phyloP scores from a whole-genome alignment of 257 asterid species.

The Euphrasia confusa region DNA sequence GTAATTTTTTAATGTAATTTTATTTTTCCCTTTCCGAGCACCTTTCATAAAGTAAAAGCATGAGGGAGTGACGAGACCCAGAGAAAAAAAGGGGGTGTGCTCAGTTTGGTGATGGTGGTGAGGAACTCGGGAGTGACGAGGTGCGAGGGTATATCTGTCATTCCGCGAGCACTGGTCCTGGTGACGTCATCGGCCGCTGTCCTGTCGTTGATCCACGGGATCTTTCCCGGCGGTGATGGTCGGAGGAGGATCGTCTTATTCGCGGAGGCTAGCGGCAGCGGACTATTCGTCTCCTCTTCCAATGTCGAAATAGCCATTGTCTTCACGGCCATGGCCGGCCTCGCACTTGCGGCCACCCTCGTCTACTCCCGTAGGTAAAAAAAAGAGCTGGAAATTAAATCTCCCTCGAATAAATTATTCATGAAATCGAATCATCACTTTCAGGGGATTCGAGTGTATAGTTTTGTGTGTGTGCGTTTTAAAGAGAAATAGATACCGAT shows the following conservation, averaged over 20 bases:
- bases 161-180: conserved; percentile 17
- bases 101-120: conserved; percentile 44
- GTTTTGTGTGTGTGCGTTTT: conserved; percentile 14
- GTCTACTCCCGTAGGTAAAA: conserved; percentile 70
- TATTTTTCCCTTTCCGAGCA: too few species aligned
- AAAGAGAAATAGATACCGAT: conserved; percentile 13
- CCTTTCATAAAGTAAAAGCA: conserved; percentile 19
- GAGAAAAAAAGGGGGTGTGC: conserved; percentile 18
- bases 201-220: conserved; percentile 39
- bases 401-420: conserved; percentile 6
- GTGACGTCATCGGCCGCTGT: conserved; percentile 27
- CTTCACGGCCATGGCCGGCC: conserved; percentile 75
- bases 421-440: conserved; percentile 16
- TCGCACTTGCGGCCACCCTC: conserved; percentile 66
- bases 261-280: conserved; percentile 46
- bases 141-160: conserved; percentile 28
- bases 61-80: conserved; percentile 20
- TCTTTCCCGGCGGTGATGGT: conserved; percentile 56
- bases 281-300: conserved; percentile 27
- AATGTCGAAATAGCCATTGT: conserved; percentile 67
- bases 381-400: background rate
- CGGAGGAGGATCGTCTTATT: conserved; percentile 40
- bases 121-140: conserved; percentile 40
- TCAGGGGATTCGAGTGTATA: conserved; percentile 4
- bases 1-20: background rate